A percentile compares a stretch with the other conserved stretches of the same genome.
Conservation (phyloP, 495 filamentous ascomycete genomes). For the Penicillium mononematosum region DNA sequence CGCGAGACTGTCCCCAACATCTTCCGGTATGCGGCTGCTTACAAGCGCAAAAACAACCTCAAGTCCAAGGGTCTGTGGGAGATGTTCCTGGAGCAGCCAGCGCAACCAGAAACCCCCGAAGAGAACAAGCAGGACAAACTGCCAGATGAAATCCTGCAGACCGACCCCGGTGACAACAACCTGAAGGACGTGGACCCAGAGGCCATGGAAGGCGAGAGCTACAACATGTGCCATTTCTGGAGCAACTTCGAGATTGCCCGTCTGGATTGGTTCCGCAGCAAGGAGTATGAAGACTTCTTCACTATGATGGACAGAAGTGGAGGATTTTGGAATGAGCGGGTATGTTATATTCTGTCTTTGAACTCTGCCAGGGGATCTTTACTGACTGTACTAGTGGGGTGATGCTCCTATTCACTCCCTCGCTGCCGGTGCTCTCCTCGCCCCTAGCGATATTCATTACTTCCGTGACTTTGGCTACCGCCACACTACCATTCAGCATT, state of each 20-base stretch:
- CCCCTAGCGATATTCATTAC: conserved; percentile 87
- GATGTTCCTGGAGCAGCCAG: conserved; percentile 86
- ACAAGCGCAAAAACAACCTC: conserved; percentile 89
- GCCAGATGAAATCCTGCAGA: conserved; percentile 79
- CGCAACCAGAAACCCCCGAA: conserved; percentile 55
- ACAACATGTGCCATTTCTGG: conserved; percentile 99
- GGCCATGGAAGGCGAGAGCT: conserved; percentile 94
- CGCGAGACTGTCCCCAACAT: conserved; percentile 98
- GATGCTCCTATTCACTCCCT: conserved; percentile 98
- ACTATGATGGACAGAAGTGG: conserved; percentile 98
- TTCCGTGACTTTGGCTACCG: conserved; percentile 99
- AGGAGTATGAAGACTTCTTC: conserved; percentile 97
- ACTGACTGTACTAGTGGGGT: conserved; percentile 69
- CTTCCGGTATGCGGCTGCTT: conserved; percentile 99
- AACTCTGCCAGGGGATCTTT: neutral
- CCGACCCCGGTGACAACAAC: conserved; percentile 68
- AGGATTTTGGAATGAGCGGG: conserved; percentile 98
- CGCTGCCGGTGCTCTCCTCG: conserved; percentile 83
- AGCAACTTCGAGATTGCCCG: conserved; percentile 99
- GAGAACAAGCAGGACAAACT: conserved; percentile 69
- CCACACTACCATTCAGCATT: conserved; percentile 98
- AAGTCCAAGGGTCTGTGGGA: conserved; percentile 94
- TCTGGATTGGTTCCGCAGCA: conserved; percentile 92
- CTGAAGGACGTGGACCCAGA: conserved; percentile 84
- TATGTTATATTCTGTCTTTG: conserved; percentile 46